These are phyloP conservation scores for Trichaptum fuscoviolaceum DNA, from an alignment of 768 basidiomycete genomes.

Conservation along the genomic window DNA sequence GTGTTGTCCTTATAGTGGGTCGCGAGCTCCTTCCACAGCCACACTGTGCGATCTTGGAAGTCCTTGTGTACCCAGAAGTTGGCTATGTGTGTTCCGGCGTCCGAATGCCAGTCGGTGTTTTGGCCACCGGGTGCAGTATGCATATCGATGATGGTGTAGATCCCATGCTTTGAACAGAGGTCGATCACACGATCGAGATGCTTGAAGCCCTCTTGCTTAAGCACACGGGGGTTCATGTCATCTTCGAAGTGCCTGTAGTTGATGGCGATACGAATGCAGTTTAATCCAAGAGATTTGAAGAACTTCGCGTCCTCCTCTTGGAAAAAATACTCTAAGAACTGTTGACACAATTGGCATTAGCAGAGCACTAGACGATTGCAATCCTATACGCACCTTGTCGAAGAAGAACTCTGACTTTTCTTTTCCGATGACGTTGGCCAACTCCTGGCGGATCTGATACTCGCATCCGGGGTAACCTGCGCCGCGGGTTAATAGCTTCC, in stretches of 20 bases:
- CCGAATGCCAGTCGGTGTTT: conserved; percentile 78
- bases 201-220: conserved; percentile 33
- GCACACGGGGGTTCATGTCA: conserved; percentile 34
- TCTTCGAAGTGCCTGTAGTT: conserved; percentile 30
- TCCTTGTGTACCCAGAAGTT: conserved; percentile 82
- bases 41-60: conserved; percentile 72
- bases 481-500: neutral
- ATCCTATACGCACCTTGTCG: conserved; percentile 28
- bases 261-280: conserved; percentile 32
- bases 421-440: conserved; percentile 31
- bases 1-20: conserved; percentile 69
- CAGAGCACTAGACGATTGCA: neutral
- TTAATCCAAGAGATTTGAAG: conserved; percentile 33
- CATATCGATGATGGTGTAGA: conserved; percentile 70
- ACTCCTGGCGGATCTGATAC: conserved; percentile 28
- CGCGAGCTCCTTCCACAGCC: conserved; percentile 76
- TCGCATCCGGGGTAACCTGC: conserved; percentile 37
- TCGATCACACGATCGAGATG: conserved; percentile 39
- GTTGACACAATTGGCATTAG: neutral
- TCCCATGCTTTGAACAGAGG: conserved; percentile 31
- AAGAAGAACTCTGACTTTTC: conserved; percentile 36
- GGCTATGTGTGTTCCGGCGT: conserved; percentile 63
- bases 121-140: conserved; percentile 75
- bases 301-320: conserved; percentile 34
- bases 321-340: conserved; percentile 42